Conservation (phyloP, 345 rosid species). For the Eucalyptus albens region DNA sequence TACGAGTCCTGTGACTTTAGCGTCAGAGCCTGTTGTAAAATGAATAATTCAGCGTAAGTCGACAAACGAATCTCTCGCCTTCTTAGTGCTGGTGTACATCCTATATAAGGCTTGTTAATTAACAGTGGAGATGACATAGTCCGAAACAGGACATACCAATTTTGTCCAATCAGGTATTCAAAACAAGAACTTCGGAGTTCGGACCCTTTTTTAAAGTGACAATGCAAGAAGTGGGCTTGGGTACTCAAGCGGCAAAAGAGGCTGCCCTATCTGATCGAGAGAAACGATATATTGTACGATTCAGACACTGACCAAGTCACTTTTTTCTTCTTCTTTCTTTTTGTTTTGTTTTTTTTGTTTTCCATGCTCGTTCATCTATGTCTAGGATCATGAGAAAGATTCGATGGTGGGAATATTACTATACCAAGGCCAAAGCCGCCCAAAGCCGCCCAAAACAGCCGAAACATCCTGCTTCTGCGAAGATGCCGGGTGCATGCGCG, state of each 20-base stretch:
- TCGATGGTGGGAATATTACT: not conserved
- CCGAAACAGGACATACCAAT: not conserved
- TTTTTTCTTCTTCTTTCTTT: not conserved
- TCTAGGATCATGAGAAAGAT: not conserved
- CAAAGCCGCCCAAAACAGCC: not conserved
- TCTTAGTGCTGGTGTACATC: not conserved
- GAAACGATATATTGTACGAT: not conserved
- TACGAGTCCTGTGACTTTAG: not conserved
- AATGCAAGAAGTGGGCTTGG: not conserved
- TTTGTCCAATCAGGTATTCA: not conserved
- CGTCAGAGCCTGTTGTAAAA: not conserved
- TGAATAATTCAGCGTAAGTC: not conserved
- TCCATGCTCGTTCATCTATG: not conserved
- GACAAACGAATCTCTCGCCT: not conserved
- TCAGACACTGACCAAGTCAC: not conserved
- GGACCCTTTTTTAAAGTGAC: not conserved
- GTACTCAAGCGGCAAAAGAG: not conserved
- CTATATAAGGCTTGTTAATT: not conserved
- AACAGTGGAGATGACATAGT: not conserved
- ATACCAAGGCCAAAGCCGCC: not conserved
- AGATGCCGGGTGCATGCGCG: not conserved
- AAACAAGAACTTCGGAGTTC: not conserved
- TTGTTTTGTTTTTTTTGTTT: not conserved
- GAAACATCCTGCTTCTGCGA: not conserved
- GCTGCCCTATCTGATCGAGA: not conserved